Conservation (phyloP, 2,329 filamentous ascomycete species). For the Cordyceps tenuipes region DNA sequence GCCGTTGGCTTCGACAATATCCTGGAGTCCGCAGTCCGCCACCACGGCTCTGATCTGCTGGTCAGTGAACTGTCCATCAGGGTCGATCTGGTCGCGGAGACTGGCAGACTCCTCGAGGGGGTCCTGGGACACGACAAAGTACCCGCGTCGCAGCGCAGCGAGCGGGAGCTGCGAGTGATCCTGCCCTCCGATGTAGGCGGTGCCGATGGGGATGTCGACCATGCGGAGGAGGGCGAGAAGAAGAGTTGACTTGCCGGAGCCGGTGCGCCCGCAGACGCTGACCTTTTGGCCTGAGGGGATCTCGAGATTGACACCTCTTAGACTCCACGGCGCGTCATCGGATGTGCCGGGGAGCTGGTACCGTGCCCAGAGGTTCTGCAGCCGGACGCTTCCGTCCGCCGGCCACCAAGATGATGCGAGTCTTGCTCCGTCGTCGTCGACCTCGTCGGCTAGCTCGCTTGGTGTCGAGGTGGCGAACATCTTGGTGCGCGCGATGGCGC, state of each 20-base stretch:
- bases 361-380: not conserved
- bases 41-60: not conserved
- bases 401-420: not conserved
- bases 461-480: not conserved
- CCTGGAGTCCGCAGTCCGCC: not conserved
- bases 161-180: not conserved
- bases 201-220: not conserved
- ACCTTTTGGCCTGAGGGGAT: constrained; percentile 1
- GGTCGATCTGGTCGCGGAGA: not conserved
- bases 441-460: not conserved
- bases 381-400: not conserved
- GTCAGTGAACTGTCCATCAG: not conserved
- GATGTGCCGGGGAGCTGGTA: not conserved
- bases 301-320: not conserved
- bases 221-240: constrained; percentile 1
- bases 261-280: not conserved
- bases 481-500: not conserved
- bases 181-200: not conserved
- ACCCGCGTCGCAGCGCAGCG: not conserved
- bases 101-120: not conserved
- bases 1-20: not conserved
- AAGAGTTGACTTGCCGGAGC: constrained; percentile 4
- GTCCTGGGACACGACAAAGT: not conserved
- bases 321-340: not conserved
- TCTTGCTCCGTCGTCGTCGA: not conserved